These are phyloP conservation scores for Guyanaporus albipodus DNA, from an alignment of 768 basidiomycete species.

Conservation along the genomic window DNA sequence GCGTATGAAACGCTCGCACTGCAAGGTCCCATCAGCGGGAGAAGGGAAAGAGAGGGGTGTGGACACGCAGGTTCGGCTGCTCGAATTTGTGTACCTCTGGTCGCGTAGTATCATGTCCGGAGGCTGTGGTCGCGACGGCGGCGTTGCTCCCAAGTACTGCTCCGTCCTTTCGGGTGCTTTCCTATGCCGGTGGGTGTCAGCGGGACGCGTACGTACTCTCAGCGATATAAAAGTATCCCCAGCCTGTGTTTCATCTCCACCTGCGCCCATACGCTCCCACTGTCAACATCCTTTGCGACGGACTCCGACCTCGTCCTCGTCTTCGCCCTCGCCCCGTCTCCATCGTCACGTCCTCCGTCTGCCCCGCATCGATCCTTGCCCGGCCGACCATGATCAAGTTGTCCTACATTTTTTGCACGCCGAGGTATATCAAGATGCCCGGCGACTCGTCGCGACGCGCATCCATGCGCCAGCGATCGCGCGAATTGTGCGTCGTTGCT, in stretches of 20 bases:
- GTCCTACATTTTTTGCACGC: constrained; percentile 52
- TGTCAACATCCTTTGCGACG: not conserved
- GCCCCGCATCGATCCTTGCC: not conserved
- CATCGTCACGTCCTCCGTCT: not conserved
- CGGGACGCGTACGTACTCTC: constrained; percentile 9
- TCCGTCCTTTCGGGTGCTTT: constrained; percentile 16
- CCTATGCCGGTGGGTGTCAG: constrained; percentile 4
- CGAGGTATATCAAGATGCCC: constrained; percentile 49
- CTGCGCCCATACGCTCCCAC: constrained; percentile 9
- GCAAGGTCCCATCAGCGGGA: not conserved
- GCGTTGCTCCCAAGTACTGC: not conserved
- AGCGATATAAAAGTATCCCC: not conserved
- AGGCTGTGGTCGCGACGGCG: constrained; percentile 8
- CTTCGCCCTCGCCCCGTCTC: not conserved
- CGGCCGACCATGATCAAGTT: constrained; percentile 36
- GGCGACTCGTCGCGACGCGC: constrained; percentile 34
- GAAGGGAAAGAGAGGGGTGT: no score
- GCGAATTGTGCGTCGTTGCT: constrained; percentile 23
- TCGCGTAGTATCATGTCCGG: not conserved
- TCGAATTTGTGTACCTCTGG: constrained; percentile 3
- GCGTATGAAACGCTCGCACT: not conserved
- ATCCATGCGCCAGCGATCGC: constrained; percentile 23
- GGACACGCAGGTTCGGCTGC: not conserved
- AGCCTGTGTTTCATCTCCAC: constrained; percentile 1
- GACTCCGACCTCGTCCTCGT: not conserved